Evolutionary conservation across 176 grass and related monocot genomes (phyloP).

Genomic region (Avena eriantha): DNA sequence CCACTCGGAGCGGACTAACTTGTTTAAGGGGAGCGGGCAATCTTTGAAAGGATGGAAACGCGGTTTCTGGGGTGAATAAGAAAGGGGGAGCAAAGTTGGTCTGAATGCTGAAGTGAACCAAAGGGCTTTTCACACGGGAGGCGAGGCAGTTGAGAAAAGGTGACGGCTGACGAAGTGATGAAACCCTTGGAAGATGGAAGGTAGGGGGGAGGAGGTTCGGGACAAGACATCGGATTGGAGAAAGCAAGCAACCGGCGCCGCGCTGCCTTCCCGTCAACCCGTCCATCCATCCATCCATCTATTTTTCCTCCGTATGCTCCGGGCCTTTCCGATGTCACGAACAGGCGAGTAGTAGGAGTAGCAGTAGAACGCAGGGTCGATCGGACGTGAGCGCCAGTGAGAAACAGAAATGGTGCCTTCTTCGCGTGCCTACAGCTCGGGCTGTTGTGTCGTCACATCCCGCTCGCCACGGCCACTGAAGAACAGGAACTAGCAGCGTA

Average conservation of each 20-base stretch:
- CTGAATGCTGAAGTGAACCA: constrained; percentile 20
- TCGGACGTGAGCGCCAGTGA: neutral
- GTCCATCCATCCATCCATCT: constrained; percentile 22
- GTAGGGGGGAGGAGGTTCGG: neutral
- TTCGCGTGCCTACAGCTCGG: neutral
- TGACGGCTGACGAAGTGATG: neutral
- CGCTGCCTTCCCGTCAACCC: neutral
- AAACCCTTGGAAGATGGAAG: neutral
- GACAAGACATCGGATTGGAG: neutral
- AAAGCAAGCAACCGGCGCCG: neutral
- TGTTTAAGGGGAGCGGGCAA: neutral
- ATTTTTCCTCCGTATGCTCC: constrained; percentile 8
- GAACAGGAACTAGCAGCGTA: neutral
- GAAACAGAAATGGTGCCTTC: neutral
- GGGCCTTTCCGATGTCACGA: constrained; percentile 12
- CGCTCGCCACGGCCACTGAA: neutral
- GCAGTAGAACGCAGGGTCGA: neutral
- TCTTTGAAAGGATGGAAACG: constrained; percentile 3
- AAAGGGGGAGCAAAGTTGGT: constrained; percentile 5
- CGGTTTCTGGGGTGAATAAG: neutral
- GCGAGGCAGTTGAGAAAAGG: neutral
- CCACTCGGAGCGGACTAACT: no score
- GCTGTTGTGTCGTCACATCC: constrained; percentile 9
- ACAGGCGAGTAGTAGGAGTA: no score
- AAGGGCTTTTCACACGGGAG: constrained; percentile 7